Base-by-base conservation (phyloP, 1,284 basidiomycete species). In the Heterobasidion occidentale region DNA sequence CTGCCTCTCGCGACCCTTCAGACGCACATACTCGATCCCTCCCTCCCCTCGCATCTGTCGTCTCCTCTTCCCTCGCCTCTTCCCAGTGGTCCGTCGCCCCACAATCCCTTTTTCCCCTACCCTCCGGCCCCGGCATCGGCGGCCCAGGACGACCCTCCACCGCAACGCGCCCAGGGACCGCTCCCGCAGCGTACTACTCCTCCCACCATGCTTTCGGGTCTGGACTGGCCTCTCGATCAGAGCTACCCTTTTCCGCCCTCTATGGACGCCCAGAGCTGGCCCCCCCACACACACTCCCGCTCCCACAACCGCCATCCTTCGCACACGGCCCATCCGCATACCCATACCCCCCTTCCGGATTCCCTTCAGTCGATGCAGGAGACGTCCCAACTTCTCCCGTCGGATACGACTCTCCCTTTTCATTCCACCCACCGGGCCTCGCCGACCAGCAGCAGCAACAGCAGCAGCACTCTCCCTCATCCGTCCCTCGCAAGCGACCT, bases 1-100 rank as follows among this genome's bases (percentile, higher is more conserved):
- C 76, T 70, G 61, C 74, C 69, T 64, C 60, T 63, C 62, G 56
- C 62, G 64, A 62, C 42, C 46, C 59, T 58, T 33, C 64, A 53
- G 63, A 65, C 63, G 57, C 60, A 59, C 52, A 64, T 60, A 68
- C 74, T 68, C 77, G 14, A 74, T 74, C 80, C 56, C 84, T 88
- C 77, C 86, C 86, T 59, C 84, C 86, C 51, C 80, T 88, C 79
- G 67, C 81, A 74, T 75, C 83, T 72, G 78, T 88, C 80, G 79
- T 88, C 81, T 76, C 83, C 79, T 74, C 80, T 66, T 73, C 80
- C 67, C 70, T 74, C 71, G 69, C 75, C 75, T 67, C 71, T 73
- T 69, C 71, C 71, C 74, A 75, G 71, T 62, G 61, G 74, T 69
- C 63, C 72, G 66, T 65, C 75, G 58, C 70, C 67, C 58, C 62